phyloP scores from a whole-genome alignment of 805 yeast genomes.

The Teunomyces pallodes region DNA sequence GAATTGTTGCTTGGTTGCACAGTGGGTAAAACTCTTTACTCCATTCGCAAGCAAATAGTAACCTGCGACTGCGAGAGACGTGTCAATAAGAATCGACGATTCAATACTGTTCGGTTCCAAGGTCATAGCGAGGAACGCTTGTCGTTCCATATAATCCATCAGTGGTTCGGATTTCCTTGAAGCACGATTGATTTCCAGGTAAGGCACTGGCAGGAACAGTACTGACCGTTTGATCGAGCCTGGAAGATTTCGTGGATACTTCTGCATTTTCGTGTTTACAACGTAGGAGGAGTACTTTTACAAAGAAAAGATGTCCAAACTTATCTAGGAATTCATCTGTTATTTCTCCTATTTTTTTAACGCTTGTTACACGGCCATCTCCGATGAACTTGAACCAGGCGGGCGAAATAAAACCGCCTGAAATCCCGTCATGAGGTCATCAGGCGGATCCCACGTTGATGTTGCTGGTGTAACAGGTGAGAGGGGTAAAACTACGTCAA shows the following conservation, averaged over 20 bases:
- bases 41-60: conserved; percentile 10
- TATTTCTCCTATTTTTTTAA: no score
- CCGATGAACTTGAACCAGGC: no score
- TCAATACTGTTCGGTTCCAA: background rate
- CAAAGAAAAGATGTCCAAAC: no score
- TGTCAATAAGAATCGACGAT: conserved; percentile 4
- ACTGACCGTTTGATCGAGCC: background rate
- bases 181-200: background rate
- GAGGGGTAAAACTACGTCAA: no score
- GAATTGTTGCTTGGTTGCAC: background rate
- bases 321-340: no score
- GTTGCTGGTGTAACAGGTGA: no score
- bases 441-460: background rate
- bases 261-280: background rate
- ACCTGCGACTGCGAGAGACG: conserved; percentile 7
- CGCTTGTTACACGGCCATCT: no score
- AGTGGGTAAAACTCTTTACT: conserved; percentile 1
- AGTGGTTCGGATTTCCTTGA: background rate
- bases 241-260: background rate
- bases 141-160: conserved; percentile 9
- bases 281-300: no score
- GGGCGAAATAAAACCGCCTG: no score
- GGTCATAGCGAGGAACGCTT: conserved; percentile 1
- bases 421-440: background rate
- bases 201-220: background rate